Conservation (phyloP, 2,329 filamentous ascomycete genomes). For the Pestalotiopsis sp. region DNA sequence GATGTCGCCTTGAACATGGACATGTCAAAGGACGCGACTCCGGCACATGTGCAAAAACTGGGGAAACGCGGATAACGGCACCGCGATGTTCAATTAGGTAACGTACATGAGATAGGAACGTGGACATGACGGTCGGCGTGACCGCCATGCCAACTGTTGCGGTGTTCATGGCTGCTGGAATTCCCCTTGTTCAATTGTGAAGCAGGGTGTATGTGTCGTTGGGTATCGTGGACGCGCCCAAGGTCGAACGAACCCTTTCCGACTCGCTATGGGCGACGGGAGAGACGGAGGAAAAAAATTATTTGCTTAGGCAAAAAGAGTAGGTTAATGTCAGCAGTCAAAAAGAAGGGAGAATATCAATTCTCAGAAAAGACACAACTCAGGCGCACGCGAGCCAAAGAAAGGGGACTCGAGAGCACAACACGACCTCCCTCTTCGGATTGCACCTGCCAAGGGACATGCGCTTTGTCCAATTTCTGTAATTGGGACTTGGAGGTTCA, state of each 20-base stretch:
- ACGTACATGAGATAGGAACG: slow-evolving; percentile 82
- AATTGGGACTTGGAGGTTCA: not conserved
- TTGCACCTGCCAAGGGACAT: not conserved
- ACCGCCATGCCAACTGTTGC: slow-evolving; percentile 81
- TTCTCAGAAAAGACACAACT: not conserved
- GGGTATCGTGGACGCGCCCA: not conserved
- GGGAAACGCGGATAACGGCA: slow-evolving; percentile 2
- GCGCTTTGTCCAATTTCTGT: not conserved
- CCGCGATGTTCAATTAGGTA: not conserved
- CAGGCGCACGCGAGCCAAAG: not conserved
- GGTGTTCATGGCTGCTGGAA: slow-evolving; percentile 56
- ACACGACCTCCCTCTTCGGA: not conserved
- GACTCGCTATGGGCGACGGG: not conserved
- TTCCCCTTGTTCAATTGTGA: not conserved
- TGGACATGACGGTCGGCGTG: slow-evolving; percentile 85
- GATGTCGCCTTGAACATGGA: slow-evolving; percentile 7
- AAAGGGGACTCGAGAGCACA: not conserved
- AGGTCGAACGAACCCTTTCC: not conserved
- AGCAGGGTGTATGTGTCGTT: not conserved
- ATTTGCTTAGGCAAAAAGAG: not conserved
- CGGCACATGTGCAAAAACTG: not conserved
- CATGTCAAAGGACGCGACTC: not conserved
- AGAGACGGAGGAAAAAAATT: not conserved
- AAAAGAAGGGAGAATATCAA: not conserved
- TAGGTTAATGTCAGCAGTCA: not conserved